Base-by-base conservation (phyloP, 1,284 basidiomycete genomes). In the Pseudozyma thailandica region DNA sequence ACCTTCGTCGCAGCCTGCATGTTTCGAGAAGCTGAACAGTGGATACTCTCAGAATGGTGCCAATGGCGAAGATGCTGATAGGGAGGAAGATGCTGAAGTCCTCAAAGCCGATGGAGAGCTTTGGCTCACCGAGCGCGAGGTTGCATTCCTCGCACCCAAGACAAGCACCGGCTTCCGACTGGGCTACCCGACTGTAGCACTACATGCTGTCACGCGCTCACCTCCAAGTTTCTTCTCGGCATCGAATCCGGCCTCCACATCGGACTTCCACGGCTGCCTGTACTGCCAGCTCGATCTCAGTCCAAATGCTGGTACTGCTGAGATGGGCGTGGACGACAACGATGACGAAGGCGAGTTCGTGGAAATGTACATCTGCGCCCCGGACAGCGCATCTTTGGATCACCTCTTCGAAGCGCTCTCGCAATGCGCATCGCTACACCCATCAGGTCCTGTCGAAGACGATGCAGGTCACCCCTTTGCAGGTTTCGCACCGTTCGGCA, bases 381-480 rank as follows among this genome's bases (percentile, higher is more conserved):
- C 43, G 8, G 59, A 73, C 50, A 50, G 50, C 7, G 68, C 30
- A 5, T 33, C 77, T 94, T 93, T 96, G 59, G 92, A 95, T 63
- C 81, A 87, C 13, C 91, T 98, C 50, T 98, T 97, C 79, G 89
- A 92, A 71, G 89, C 92, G 10, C 86, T 98, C 18, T 96, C 94
- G 0, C 78, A 87, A 51, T 97, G 94, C 82, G 93, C 94, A 4
- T 89, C 94, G 2, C 86, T 98, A 18, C 93, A 98, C 80, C 93
- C 93, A 20, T 84, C 84, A 2, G 77, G 78, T 2, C 64, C 55
- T 9, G 49, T 27, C 16, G 69, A 83, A 1, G 92, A 92, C 72
- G 87, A 87, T 16, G 86, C 87, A 41, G 68, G 50, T 3, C 61
- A 81, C 54, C 81, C 81, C 12, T 77, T 82, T 33, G 69, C 80